These are phyloP conservation scores for Otatea glauca DNA, from an alignment of 176 grass and related monocot species.

Conservation along the genomic window DNA sequence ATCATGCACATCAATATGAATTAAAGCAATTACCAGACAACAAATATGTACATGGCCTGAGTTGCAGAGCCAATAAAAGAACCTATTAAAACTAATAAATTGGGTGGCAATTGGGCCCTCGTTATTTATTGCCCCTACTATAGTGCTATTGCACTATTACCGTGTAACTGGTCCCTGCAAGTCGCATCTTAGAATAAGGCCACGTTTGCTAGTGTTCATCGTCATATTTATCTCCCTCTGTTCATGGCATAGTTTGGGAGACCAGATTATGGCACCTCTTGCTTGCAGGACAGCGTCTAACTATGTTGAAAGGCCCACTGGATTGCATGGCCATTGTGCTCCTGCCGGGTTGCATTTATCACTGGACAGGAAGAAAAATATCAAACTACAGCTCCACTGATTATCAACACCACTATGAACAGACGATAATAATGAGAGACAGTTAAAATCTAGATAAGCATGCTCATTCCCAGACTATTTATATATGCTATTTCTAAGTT, in stretches of 20 bases:
- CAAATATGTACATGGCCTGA: conserved; percentile 24
- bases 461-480: neutral
- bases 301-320: conserved; percentile 35
- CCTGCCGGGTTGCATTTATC: conserved; percentile 47
- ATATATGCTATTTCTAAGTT: conserved; percentile 9
- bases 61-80: conserved; percentile 36
- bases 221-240: conserved; percentile 31
- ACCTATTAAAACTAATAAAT: conserved; percentile 39
- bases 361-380: neutral
- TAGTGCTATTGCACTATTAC: conserved; percentile 38
- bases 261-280: conserved; percentile 41
- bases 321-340: conserved; percentile 13
- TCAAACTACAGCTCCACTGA: neutral
- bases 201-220: conserved; percentile 45
- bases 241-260: conserved; percentile 38
- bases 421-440: conserved; percentile 28
- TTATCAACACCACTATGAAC: conserved; percentile 12
- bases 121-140: conserved; percentile 38
- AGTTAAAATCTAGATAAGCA: conserved; percentile 32
- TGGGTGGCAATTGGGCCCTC: conserved; percentile 45
- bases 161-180: conserved; percentile 37
- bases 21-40: conserved; percentile 36
- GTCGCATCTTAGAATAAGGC: conserved; percentile 27
- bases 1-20: conserved; percentile 24
- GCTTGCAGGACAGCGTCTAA: conserved; percentile 19